phyloP scores from a whole-genome alignment of 768 basidiomycete species.

The Pholiota conissans region DNA sequence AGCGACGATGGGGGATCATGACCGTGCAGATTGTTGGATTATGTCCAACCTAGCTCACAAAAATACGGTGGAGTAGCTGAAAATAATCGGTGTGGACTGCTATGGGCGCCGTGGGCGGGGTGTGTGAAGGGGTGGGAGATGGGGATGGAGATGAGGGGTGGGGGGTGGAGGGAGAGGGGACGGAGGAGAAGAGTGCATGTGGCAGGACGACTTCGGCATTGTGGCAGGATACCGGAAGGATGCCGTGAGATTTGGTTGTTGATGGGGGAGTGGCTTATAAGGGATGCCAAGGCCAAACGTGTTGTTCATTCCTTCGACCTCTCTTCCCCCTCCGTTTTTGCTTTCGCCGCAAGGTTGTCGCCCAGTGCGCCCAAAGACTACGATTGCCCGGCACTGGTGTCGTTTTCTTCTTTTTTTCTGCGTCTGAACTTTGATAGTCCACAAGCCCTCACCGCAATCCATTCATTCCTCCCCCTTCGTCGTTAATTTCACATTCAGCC shows the following conservation, averaged over 20 bases:
- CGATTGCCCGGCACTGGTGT: conserved; percentile 56
- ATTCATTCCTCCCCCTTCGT: conserved; percentile 17
- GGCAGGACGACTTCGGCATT: background rate
- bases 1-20: background rate
- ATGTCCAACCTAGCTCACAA: background rate
- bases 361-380: conserved; percentile 45
- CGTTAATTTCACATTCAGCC: conserved; percentile 16
- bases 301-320: conserved; percentile 12
- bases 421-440: conserved; percentile 24
- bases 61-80: background rate
- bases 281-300: conserved; percentile 8
- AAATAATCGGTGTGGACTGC: background rate
- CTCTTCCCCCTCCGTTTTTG: conserved; percentile 17
- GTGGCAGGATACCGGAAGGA: background rate
- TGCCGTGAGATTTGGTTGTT: conserved; percentile 12
- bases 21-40: background rate
- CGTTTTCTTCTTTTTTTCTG: conserved; percentile 39
- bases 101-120: background rate
- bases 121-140: background rate
- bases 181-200: conserved; percentile 1
- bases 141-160: background rate
- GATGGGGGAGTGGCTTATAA: conserved; percentile 13
- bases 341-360: conserved; percentile 30
- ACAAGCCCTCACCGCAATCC: conserved; percentile 24
- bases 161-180: background rate